Conservation (phyloP, 352 stramenopile species). For the Phytopythium oedochilum region DNA sequence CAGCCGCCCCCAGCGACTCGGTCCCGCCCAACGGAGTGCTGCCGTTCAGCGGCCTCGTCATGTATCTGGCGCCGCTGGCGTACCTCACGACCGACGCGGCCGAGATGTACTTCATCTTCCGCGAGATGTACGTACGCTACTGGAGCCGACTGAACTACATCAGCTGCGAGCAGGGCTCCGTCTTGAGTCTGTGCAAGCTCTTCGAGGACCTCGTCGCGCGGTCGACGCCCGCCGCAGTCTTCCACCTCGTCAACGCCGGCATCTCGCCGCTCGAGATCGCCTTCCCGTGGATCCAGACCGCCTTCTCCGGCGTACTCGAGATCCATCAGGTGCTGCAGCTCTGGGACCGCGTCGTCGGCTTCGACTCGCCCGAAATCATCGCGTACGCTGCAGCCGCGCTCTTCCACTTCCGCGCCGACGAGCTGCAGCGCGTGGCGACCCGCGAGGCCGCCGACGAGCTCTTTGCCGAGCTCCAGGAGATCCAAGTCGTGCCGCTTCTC, state of each 20-base stretch:
- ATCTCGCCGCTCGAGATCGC: conserved; percentile 63
- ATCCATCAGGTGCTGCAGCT: conserved; percentile 72
- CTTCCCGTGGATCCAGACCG: conserved; percentile 78
- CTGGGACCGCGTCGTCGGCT: conserved; percentile 74
- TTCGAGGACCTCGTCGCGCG: conserved; percentile 63
- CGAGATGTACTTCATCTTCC: conserved; percentile 73
- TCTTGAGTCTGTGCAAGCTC: conserved; percentile 65
- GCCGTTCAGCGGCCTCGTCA: conserved; percentile 65
- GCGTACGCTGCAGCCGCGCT: conserved; percentile 63
- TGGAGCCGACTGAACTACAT: conserved; percentile 79
- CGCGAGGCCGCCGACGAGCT: conserved; percentile 57
- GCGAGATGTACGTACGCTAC: conserved; percentile 72
- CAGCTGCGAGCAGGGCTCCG: conserved; percentile 39
- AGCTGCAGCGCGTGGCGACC: conserved; percentile 34
- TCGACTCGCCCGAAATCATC: conserved; percentile 65
- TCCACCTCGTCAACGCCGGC: conserved; percentile 56
- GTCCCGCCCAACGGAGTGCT: conserved; percentile 68
- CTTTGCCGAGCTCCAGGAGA: conserved; percentile 65
- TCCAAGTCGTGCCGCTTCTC: conserved; percentile 61
- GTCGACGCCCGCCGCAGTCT: conserved; percentile 42
- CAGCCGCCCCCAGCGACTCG: conserved; percentile 2
- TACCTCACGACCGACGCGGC: conserved; percentile 65
- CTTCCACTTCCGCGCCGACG: conserved; percentile 61
- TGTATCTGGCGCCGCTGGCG: conserved; percentile 65
- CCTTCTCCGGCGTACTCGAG: conserved; percentile 72